phyloP scores from a whole-genome alignment of 2,329 filamentous ascomycete species.

The Neoascochyta sp. region DNA sequence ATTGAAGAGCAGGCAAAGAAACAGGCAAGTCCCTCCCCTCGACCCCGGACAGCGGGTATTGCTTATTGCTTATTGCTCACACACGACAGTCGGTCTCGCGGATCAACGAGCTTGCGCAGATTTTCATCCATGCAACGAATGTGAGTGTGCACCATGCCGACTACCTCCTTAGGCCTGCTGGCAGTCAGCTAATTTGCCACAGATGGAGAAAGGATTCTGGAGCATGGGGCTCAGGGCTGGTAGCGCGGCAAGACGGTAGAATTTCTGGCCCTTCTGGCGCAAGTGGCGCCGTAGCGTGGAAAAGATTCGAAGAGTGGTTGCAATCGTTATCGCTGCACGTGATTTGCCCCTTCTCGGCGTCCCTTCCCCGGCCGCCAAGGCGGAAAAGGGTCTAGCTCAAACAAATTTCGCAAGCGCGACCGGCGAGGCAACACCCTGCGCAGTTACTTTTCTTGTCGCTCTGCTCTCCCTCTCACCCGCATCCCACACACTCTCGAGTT shows the following conservation, averaged over 20 bases:
- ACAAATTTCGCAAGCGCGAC: slow-evolving; percentile 24
- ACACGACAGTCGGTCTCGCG: slow-evolving; percentile 70
- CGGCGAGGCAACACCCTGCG: slow-evolving; percentile 19
- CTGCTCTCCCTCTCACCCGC: slow-evolving; percentile 14
- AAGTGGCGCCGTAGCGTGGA: slow-evolving; percentile 1
- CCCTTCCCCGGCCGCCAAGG: slow-evolving; percentile 9
- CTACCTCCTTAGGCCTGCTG: slow-evolving; percentile 1
- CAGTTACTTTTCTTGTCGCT: slow-evolving; percentile 22
- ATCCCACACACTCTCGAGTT: slow-evolving; percentile 16
- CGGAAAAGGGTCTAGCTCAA: too few species aligned
- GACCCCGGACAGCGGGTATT: too few species aligned
- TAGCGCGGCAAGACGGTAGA: background rate
- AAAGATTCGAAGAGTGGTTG: too few species aligned
- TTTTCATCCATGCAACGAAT: slow-evolving; percentile 85
- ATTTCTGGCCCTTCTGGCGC: background rate
- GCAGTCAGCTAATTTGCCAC: slow-evolving; percentile 13
- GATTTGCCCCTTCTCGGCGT: slow-evolving; percentile 11
- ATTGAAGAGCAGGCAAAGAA: slow-evolving; percentile 71
- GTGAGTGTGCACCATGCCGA: slow-evolving; percentile 45
- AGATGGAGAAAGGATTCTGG: slow-evolving; percentile 75
- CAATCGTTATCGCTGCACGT: too few species aligned
- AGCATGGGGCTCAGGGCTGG: slow-evolving; percentile 55
- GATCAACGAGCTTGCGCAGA: slow-evolving; percentile 76
- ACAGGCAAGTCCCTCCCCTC: too few species aligned
- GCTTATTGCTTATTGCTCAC: too few species aligned